These are phyloP conservation scores for Pseudozyma pruni DNA, from an alignment of 1,284 basidiomycete species.

Conservation along the genomic window DNA sequence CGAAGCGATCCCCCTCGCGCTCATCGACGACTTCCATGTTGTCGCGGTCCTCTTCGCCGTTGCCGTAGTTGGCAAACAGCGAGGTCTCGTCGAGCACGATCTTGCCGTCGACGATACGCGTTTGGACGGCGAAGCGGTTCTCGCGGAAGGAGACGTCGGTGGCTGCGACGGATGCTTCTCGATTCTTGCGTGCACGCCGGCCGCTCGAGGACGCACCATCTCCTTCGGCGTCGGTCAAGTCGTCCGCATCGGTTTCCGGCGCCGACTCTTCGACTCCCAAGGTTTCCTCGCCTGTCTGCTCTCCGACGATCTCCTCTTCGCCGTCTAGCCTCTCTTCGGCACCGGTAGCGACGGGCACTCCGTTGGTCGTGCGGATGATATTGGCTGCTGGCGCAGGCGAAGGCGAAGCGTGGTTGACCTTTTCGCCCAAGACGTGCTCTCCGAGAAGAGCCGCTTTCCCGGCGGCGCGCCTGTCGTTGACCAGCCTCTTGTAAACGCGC, in stretches of 20 bases:
- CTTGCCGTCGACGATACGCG: constrained; percentile 68
- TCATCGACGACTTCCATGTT: constrained; percentile 83
- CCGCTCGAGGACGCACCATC: constrained; percentile 13
- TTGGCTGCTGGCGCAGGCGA: constrained; percentile 21
- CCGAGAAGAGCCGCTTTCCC: constrained; percentile 35
- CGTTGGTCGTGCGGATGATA: constrained; percentile 16
- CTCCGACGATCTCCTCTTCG: constrained; percentile 26
- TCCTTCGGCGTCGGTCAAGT: constrained; percentile 31
- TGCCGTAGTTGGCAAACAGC: constrained; percentile 63
- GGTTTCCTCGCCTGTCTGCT: constrained; percentile 19
- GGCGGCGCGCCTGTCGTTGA: constrained; percentile 43
- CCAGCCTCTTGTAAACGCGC: constrained; percentile 49
- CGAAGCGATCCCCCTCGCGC: constrained; percentile 75
- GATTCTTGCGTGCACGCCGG: constrained; percentile 16
- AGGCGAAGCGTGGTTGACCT: constrained; percentile 25
- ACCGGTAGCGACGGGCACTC: constrained; percentile 26
- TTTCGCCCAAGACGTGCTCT: constrained; percentile 34
- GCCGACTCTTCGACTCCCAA: constrained; percentile 20
- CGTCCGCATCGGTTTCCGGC: constrained; percentile 39
- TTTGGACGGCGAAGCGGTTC: constrained; percentile 65
- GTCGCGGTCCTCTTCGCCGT: constrained; percentile 71
- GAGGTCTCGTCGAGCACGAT: constrained; percentile 68
- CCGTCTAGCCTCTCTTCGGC: constrained; percentile 26
- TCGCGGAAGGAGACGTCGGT: constrained; percentile 57
- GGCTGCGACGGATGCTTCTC: constrained; percentile 33